Base-by-base conservation (phyloP, 257 asterid species). In the Ophiorrhiza pumila region DNA sequence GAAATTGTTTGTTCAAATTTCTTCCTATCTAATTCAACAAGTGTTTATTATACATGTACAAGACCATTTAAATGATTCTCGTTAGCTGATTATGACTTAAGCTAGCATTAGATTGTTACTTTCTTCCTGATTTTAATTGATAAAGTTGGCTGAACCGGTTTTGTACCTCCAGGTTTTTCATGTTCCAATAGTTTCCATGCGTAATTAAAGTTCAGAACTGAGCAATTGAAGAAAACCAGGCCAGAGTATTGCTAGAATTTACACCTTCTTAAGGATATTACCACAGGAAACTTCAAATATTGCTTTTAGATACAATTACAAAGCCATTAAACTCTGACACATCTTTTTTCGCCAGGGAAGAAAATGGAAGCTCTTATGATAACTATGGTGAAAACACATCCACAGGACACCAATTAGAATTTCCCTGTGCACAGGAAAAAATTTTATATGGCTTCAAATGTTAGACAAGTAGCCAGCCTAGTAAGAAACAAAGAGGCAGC, bases 391-490 rank as follows among this genome's bases (percentile, higher is more conserved):
- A 29, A 10, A 31, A 68, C 18, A 68, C 4, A 32, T 34, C 47
- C 53, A 49, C 31, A 46, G 18, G 32, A 5, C 35, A 42, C 49
- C 70, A 41, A 41, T 23, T 4, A 41, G 12, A 43, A 23, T 41
- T 14, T 23, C 53, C 37, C 22, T 6, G 42, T 47, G 56, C 29
- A 64, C 25, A 37, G 22, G 37, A 34, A 52, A 62, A 35, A n/a
- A 0, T 18, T 63, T 47, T 71, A 64, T 72, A n/a, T 14, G 57
- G 18, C 43, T 27, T 37, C 73, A 29, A 34, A 65, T 49, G 12
- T 46, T 69, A 41, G 13, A 14, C 49, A 77, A 34, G 18, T 34
- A 68, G 37, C 27, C 52, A 29, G 43, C 65, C 29, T 11, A 75
- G 15, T 39, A 70, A 12, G 49, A 58, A 45, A 5, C 22, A 68